Base-by-base conservation (phyloP, 768 basidiomycete species). In the Trametes elegans region DNA sequence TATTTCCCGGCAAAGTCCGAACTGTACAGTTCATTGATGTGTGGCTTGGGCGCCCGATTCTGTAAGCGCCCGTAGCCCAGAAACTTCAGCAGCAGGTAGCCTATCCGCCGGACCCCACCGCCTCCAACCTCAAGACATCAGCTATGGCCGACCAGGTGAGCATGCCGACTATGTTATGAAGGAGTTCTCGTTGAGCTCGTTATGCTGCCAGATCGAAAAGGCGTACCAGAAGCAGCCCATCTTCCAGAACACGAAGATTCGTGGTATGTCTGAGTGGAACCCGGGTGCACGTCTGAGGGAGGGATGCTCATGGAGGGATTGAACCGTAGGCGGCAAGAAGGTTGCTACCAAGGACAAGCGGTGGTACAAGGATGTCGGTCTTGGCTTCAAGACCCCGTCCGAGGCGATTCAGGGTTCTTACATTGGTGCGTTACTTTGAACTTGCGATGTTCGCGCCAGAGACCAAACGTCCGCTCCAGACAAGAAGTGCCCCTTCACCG, bases 401-500 rank as follows among this genome's bases (percentile, higher is more conserved):
- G 95, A 98, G 67, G 97, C 97, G 50, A 92, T 98, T 71, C 92
- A 82, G 52, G 97, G 94, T 68, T 90, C 92, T 62, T 99, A 98
- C 79, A 89, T 97, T 68, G 93, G 92, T 94, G 71, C 60, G 92
- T 79, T 47, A 39, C 55, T 29, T 40, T 32, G 29, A 41, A 27
- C 28, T 23, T 18, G 3, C 13, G 18, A 9, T 29, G 27, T 48
- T 28, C 2, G 10, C 34, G 28, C 36, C 48, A 18, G 19, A 16
- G 26, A 29, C 27, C 46, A 16, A 53, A 58, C 57, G 14, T 24
- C 23, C 48, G 46, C 36, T 41, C 43, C 32, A 93, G 97, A 99
- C 84, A 98, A 98, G 82, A 99, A 99, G 78, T 99, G 97, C 79
- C 97, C 97, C 24, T 99, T 98, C 83, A 95, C 93, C 62, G 91